Base-by-base conservation (phyloP, 768 basidiomycete genomes). In the Lactifluus volemus region DNA sequence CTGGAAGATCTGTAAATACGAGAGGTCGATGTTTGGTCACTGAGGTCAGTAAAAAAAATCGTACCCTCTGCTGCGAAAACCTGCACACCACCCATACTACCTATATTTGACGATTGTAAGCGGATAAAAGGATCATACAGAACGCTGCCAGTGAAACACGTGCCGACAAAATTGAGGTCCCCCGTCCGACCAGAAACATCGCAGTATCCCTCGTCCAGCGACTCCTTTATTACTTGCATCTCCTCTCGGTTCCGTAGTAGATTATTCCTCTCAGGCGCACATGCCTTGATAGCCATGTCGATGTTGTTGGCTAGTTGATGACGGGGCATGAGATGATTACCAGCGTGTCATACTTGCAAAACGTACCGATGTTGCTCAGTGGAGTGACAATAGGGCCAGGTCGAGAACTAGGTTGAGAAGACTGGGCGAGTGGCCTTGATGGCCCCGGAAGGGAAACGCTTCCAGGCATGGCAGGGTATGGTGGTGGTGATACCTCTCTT, bases 141-240 rank as follows among this genome's bases (percentile, higher is more conserved):
- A 21, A 30, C 30, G 49, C 32, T 15, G 25, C 25, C 25, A 25
- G 25, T 25, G 11, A 14, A 38, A 45, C 67, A 60, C 79, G 49
- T 63, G 84, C 88, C 89, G n/a, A 85, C 75, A 45, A 79, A 71
- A 36, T 75, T 78, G 55, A 92, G 72, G 68, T 89, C 81, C 8
- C 80, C 81, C 17, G 76, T 76, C 48, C 79, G 75, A 1, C 86
- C 89, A 53, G 84, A 85, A 12, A 85, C 72, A 70, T 93, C 91
- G 64, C 91, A 92, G 68, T 92, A 93, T 3, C 88, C 86, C 63
- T 90, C 88, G 63, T 89, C 77, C n/a, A 88, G 68, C 8, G 84
- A 83, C 68, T 91, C 89, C 65, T 81, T 86, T 36, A 94, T 81
- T 51, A 78, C 75, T 60, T 82, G 81, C 85, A 91, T 86, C 45